Base-by-base conservation (phyloP, 164 flowering plant species). In the Annona squamosa region DNA sequence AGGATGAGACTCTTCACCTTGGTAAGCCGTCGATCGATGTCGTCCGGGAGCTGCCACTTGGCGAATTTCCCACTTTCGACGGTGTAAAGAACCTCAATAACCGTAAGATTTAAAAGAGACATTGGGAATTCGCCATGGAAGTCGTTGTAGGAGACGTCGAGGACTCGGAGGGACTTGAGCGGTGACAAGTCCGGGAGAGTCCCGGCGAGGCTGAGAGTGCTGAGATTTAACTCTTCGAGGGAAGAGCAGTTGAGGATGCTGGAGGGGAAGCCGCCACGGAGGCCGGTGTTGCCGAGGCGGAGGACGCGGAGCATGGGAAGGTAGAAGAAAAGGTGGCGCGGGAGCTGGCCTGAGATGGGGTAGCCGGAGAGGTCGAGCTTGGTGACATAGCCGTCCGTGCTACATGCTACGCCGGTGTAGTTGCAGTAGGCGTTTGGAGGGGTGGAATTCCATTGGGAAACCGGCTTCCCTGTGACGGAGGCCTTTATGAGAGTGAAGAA, bases 121-220 rank as follows among this genome's bases (percentile, higher is more conserved):
- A 85, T 5, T 1, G 97, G 99, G 64, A 95, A 95, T 5, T 87
- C 75, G 0, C 99, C 98, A 0, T 76, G 76, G 80, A 91, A 89
- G 59, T 3, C 48, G 70, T 89, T 93, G 79, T 80, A 83, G 0
- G 99, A 89, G 47, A 95, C 70, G 76, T 93, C 93, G 4, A 95
- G 87, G 3, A 82, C 2, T 46, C 83, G 70, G 47, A 95, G 82
- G 46, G 87, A 80, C 52, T 74, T 70, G 87, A 93, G 19, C 0
- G 82, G 77, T 0, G 93, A 87, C 17, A 96, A 82, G 76, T 90
- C 83, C 0, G 98, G 98, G n/a, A 93, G 73, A 9, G 65, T 68
- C 47, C 93, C 95, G 0, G 77, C 72, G 63, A 89, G 86, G 62
- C 67, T 71, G 12, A 82, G 4, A 3, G 2, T 43, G 52, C 72